Percentiles rank a stretch among this genome's conserved stretches.
phyloP scores from a whole-genome alignment of 73 alveolate species.

The Paramecium biaurelia region DNA sequence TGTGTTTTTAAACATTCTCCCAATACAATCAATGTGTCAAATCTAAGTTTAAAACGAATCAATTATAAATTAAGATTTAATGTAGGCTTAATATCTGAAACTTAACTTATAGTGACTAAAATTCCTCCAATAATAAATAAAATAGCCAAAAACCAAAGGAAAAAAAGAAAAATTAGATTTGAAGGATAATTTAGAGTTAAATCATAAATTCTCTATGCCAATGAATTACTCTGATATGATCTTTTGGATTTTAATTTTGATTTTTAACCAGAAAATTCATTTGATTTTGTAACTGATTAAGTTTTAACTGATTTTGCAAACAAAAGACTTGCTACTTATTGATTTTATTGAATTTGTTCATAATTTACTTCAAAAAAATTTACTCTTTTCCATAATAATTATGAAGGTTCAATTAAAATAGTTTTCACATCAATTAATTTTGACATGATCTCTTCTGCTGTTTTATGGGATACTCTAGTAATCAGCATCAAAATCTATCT shows the following conservation, averaged over 20 bases:
- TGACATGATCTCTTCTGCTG: slow-evolving; percentile 15
- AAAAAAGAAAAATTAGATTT: neutral
- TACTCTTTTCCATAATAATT: slow-evolving; percentile 6
- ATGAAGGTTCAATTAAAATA: slow-evolving; percentile 33
- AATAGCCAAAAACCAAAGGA: slow-evolving; percentile 1
- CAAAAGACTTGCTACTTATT: neutral
- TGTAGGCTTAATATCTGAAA: slow-evolving; percentile 34
- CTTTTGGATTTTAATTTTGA: neutral
- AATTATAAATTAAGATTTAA: slow-evolving; percentile 11
- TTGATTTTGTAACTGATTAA: neutral
- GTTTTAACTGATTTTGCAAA: slow-evolving; percentile 33
- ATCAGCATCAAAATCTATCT: slow-evolving; percentile 37
- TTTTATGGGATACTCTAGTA: neutral
- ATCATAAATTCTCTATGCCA: slow-evolving; percentile 47
- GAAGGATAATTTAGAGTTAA: neutral
- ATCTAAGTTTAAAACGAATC: slow-evolving; percentile 21
- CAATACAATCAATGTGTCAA: neutral
- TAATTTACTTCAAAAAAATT: slow-evolving; percentile 35
- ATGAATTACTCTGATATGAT: neutral
- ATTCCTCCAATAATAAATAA: slow-evolving; percentile 27
- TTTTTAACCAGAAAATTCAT: neutral
- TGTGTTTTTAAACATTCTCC: slow-evolving; percentile 35
- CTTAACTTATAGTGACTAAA: neutral
- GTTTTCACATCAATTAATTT: neutral
- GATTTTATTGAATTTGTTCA: neutral